Conservation (phyloP, 2,329 filamentous ascomycete genomes). For the Ploettnerulaceae sp. region DNA sequence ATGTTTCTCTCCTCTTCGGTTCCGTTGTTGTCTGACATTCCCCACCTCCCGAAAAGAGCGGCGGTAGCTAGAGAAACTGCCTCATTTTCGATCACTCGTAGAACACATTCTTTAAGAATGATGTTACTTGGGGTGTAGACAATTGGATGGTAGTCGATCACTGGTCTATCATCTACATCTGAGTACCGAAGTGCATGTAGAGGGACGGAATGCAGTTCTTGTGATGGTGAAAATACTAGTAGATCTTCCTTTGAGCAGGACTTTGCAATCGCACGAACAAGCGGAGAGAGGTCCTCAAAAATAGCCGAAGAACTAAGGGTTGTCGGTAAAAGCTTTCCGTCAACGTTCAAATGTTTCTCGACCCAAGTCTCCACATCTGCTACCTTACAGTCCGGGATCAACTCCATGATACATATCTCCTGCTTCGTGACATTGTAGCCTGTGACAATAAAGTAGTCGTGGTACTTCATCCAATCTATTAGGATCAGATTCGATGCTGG, state of each 20-base stretch:
- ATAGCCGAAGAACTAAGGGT: neutral
- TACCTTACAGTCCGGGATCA: neutral
- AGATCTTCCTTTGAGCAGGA: neutral
- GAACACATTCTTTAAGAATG: neutral
- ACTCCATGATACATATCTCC: neutral
- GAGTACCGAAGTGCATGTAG: neutral
- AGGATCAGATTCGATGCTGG: neutral
- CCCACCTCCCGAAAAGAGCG: neutral
- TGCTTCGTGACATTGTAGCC: conserved; percentile 4
- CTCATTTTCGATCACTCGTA: neutral
- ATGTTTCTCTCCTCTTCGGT: neutral
- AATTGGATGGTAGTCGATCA: neutral
- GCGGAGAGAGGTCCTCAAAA: neutral
- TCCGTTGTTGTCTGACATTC: neutral
- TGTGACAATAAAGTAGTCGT: neutral
- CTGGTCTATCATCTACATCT: neutral
- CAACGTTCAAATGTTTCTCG: neutral
- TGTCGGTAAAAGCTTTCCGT: neutral
- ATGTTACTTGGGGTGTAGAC: conserved; percentile 1
- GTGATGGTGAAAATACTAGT: neutral
- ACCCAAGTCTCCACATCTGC: neutral
- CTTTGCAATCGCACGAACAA: neutral
- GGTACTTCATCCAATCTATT: conserved; percentile 1
- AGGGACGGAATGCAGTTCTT: neutral
- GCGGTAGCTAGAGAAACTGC: neutral